Evolutionary conservation across 2,329 filamentous ascomycete genomes (phyloP).

Genomic region (Hypoxylon rubiginosum): DNA sequence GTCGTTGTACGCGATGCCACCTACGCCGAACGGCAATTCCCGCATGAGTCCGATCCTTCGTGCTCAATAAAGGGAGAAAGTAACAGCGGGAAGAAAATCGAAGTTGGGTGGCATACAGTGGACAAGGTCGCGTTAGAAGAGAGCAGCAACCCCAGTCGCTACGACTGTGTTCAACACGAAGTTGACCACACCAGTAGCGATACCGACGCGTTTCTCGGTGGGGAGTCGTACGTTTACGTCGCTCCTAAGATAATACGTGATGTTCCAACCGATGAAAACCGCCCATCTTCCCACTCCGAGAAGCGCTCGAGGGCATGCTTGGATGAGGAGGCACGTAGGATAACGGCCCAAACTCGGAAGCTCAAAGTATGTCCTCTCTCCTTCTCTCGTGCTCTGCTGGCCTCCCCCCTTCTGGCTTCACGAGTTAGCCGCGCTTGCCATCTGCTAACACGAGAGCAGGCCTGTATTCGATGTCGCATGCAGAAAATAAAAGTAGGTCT

Average conservation of each 20-base stretch:
- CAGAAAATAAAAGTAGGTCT: conserved; percentile 60
- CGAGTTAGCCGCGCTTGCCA: conserved; percentile 7
- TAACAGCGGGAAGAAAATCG: background rate
- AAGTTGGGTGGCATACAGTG: conserved; percentile 4
- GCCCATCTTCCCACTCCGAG: conserved; percentile 16
- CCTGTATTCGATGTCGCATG: conserved; percentile 61
- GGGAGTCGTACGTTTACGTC: conserved; percentile 5
- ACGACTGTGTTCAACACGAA: background rate
- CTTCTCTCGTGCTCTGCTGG: background rate
- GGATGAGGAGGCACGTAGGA: conserved; percentile 36
- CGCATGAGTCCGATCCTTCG: background rate
- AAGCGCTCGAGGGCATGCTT: conserved; percentile 36
- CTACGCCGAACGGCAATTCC: background rate
- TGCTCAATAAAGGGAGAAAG: background rate
- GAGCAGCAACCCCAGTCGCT: background rate
- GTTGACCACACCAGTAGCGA: background rate
- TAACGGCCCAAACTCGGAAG: conserved; percentile 46
- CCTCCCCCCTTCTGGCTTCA: background rate
- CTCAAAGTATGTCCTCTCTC: conserved; percentile 36
- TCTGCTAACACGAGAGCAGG: conserved; percentile 42
- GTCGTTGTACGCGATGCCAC: background rate
- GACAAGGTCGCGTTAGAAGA: background rate
- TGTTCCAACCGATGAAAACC: conserved; percentile 2
- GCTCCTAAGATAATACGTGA: background rate
- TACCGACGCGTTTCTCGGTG: background rate